Conservation (phyloP, 148 eudicot genomes). For the Amaranthus hypochondriacus region DNA sequence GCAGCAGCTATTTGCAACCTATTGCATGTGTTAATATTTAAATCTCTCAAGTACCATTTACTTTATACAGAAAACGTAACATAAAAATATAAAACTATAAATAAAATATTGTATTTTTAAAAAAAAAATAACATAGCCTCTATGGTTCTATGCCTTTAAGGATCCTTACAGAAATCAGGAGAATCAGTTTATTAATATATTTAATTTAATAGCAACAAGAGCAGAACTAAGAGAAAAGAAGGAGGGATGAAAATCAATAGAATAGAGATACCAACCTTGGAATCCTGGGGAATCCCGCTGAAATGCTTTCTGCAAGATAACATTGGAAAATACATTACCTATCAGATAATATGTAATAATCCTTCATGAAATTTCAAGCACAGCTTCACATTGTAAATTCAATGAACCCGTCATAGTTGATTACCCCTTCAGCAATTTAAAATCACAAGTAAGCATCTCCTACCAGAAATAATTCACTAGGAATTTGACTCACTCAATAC, state of each 20-base stretch:
- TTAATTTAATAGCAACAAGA: too few relatives aligned
- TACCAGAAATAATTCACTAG: neutral
- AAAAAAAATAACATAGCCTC: too few relatives aligned
- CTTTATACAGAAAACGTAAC: too few relatives aligned
- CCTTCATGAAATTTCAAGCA: conserved; percentile 1
- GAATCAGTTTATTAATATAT: too few relatives aligned
- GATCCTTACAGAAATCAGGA: too few relatives aligned
- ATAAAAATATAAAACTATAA: too few relatives aligned
- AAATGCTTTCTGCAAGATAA: conserved; percentile 73
- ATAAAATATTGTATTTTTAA: too few relatives aligned
- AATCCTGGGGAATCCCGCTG: conserved; percentile 52
- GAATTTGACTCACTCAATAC: neutral
- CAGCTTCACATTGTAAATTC: neutral
- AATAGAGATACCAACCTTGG: conserved; percentile 47
- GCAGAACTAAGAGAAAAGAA: neutral
- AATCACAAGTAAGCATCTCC: neutral
- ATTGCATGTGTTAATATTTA: too few relatives aligned
- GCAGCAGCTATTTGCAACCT: too few relatives aligned
- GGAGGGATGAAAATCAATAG: neutral
- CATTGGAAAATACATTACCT: neutral
- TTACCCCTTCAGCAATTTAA: neutral
- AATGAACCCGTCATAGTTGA: neutral
- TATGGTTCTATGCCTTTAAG: too few relatives aligned
- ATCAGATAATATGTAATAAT: neutral
- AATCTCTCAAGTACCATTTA: too few relatives aligned